phyloP scores from a whole-genome alignment of 2,329 filamentous ascomycete species.

The Aspergillus piperis region DNA sequence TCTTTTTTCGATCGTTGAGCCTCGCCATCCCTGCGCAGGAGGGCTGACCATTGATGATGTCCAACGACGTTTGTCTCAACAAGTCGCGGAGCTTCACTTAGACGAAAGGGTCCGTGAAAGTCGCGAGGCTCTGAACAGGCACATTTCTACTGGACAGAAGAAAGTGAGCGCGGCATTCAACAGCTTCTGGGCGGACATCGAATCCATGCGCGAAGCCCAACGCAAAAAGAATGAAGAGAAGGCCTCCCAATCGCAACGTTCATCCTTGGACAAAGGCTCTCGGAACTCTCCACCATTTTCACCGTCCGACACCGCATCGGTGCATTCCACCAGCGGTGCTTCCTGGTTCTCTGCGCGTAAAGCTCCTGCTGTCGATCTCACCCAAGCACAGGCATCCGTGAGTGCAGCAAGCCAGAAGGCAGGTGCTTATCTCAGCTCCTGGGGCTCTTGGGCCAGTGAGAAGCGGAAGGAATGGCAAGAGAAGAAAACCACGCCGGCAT shows the following conservation, averaged over 20 bases:
- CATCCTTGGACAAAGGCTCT: conserved; percentile 31
- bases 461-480: conserved; percentile 50
- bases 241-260: conserved; percentile 30
- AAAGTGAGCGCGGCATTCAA: conserved; percentile 87
- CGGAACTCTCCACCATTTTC: conserved; percentile 28
- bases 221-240: conserved; percentile 52
- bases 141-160: conserved; percentile 82
- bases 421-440: conserved; percentile 64
- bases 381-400: conserved; percentile 57
- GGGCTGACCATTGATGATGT: conserved; percentile 93
- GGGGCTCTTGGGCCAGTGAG: conserved; percentile 62
- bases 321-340: conserved; percentile 17
- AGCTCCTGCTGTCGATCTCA: conserved; percentile 49
- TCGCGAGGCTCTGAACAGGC: conserved; percentile 81
- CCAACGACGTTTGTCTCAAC: conserved; percentile 82
- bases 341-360: conserved; percentile 36
- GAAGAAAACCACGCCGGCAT: conserved; percentile 33
- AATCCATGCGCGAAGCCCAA: conserved; percentile 74
- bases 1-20: conserved; percentile 91
- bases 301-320: conserved; percentile 27
- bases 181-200: conserved; percentile 87
- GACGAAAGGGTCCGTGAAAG: conserved; percentile 86
- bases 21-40: conserved; percentile 88
- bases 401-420: conserved; percentile 57
- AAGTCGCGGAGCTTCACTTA: conserved; percentile 89